Evolutionary conservation across 1,284 basidiomycete genomes (phyloP), one percentile per base, ranked within the genome.

Genomic region (Fistulina hepatica): DNA sequence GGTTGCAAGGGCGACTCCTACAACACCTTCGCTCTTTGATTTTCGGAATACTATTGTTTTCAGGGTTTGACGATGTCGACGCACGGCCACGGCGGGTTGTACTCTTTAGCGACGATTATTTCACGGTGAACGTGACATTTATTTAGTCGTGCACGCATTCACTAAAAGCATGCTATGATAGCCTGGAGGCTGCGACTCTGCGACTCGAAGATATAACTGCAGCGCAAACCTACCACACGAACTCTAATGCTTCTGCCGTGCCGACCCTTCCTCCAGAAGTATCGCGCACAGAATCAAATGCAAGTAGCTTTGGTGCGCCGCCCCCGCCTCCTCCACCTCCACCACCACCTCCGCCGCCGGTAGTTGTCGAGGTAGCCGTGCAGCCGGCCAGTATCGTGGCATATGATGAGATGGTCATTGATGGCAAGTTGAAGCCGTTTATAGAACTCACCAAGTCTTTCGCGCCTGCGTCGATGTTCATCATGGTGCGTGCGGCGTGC

Each of bases 151-250:
- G 22, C 37, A 28, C 21, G 33, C 46, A 36, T 33, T 31, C 33
- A 37, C 34, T 48, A 34, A 50, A 47, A 34, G 41, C 39, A 31
- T 19, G 34, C 32, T 48, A 35, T 43, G n/a, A 19, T 51, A 86
- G 86, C 45, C 71, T 90, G 37, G 85, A 94, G 69, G 94, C 95
- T 32, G 90, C 91, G 3, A 93, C 92, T 6, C 91, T 89, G 36
- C 78, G 94, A 37, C 76, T 98, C 20, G 94, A 98, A 61, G 94
- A 98, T 56, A 71, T 97, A 43, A 85, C 82, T 37, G 59, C 69
- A 42, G 64, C 66, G 30, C 61, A 63, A 36, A 49, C 48, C 43
- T 45, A 57, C 23, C 41, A 40, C 47, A 36, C 41, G 51, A 49
- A 30, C 43, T 46, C 28, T 49, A 45, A 39, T 47, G 25, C 41